Evolutionary conservation across 345 rosid genomes (phyloP), one percentile per base, ranked within the genome.

Genomic region (Rhodamnia argentea): DNA sequence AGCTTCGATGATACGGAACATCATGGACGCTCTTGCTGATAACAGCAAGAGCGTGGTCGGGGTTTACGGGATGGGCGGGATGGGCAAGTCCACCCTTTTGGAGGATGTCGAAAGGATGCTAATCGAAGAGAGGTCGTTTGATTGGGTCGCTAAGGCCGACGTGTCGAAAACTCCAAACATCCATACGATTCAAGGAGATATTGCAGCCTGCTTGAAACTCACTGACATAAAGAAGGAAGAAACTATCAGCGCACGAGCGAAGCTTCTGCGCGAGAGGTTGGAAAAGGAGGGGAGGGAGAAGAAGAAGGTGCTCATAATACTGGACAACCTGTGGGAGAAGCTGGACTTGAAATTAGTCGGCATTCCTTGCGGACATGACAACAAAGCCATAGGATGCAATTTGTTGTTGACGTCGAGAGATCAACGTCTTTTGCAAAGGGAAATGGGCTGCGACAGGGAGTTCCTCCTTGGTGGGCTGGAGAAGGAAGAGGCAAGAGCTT

Each of bases 31-130:
- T 29, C 75, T 62, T 7, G 42, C 1, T 0, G 11, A 7, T 29
- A 3, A 7, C 42, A 4, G 5, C 22, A 0, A 7, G 3, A 62
- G 42, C 4, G 22, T 29, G 42, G 75, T 62, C 3, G 75, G 75
- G 22, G 42, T 62, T 15, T 3, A 62, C 22, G 75, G 75, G 40
- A 15, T 62, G 22, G 75, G 75, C 12, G 75, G 75, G 23, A 1
- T 64, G 12, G 76, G 76, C 42, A 64, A 64, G 23, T 29, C 76
- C 76, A 64, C 76, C 42, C 42, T 64, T 29, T 64, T 64, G 76
- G 12, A 0, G 1, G 42, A 64, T 15, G 23, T 0, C 0, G 2
- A 29, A 2, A 32, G 0, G 22, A 64, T 4, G 8, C 32, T 29
- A 64, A 29, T 2, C 40, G 23, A 29, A 29, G 0, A n/a, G 18